Evolutionary conservation across 345 rosid genomes (phyloP).

Genomic region (Corchorus olitorius): DNA sequence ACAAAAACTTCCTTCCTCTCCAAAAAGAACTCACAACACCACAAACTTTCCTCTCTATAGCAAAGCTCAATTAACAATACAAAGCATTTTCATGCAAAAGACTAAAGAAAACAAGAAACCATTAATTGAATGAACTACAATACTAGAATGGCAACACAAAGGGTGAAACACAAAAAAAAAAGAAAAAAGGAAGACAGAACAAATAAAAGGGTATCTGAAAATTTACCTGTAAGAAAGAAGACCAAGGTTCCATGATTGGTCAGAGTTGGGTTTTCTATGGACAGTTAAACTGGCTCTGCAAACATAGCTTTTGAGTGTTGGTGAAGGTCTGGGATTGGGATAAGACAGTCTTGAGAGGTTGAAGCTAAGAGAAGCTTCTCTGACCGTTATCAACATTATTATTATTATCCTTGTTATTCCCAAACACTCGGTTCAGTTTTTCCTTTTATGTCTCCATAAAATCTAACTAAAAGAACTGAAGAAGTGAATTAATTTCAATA

Average conservation of each 20-base stretch:
- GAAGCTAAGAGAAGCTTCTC: slow-evolving; percentile 46
- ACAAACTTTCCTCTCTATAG: neutral
- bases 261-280: slow-evolving; percentile 43
- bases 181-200: neutral
- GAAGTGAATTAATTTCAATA: too few species aligned
- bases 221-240: slow-evolving; percentile 44
- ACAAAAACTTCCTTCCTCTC: neutral
- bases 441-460: neutral
- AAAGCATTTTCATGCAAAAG: neutral
- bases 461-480: too few species aligned
- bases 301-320: slow-evolving; percentile 30
- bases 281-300: slow-evolving; percentile 50
- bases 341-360: slow-evolving; percentile 31
- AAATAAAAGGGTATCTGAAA: slow-evolving; percentile 19
- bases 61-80: neutral
- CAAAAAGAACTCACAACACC: neutral
- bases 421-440: neutral
- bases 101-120: neutral
- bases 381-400: slow-evolving; percentile 67
- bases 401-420: slow-evolving; percentile 19
- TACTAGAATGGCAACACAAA: neutral
- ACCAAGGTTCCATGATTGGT: slow-evolving; percentile 43
- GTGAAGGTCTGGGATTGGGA: slow-evolving; percentile 35
- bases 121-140: neutral
- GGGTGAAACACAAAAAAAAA: neutral